Evolutionary conservation across 208 protist species (phyloP).

Genomic region (Trypanosoma melophagium): DNA sequence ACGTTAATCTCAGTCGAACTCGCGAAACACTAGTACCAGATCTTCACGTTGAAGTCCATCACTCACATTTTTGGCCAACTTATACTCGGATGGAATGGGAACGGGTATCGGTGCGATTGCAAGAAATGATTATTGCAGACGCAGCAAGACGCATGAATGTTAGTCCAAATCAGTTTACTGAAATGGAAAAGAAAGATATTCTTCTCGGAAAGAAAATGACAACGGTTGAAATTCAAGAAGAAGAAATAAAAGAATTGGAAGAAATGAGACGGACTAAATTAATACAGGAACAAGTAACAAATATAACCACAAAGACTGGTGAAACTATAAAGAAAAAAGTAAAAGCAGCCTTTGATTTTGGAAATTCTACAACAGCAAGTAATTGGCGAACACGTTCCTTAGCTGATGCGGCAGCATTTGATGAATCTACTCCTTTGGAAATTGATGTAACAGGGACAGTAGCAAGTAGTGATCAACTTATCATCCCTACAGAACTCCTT

Average conservation of each 20-base stretch:
- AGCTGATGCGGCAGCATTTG: conserved; percentile 72
- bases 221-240: conserved; percentile 97
- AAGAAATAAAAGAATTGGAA: conserved; percentile 99
- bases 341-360: conserved; percentile 85
- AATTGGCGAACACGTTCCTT: conserved; percentile 86
- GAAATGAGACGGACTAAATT: conserved; percentile 91
- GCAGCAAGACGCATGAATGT: conserved; percentile 99
- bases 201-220: conserved; percentile 99
- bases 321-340: conserved; percentile 81
- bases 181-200: conserved; percentile 99
- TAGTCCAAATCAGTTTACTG: conserved; percentile 98
- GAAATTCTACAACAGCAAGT: conserved; percentile 54
- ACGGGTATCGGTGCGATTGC: conserved; percentile 96
- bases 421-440: conserved; percentile 61
- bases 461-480: conserved; percentile 79
- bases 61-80: conserved; percentile 99
- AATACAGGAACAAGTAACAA: conserved; percentile 58
- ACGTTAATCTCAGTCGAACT: conserved; percentile 97
- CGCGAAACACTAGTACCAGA: conserved; percentile 98
- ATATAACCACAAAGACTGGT: conserved; percentile 57
- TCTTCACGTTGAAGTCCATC: conserved; percentile 94
- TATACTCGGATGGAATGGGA: conserved; percentile 99
- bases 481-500: conserved; percentile 74
- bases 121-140: conserved; percentile 99
- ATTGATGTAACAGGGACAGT: conserved; percentile 61